These are phyloP conservation scores for Astragalus membranaceus DNA, from an alignment of 306 rosid genomes.

Conservation along the genomic window DNA sequence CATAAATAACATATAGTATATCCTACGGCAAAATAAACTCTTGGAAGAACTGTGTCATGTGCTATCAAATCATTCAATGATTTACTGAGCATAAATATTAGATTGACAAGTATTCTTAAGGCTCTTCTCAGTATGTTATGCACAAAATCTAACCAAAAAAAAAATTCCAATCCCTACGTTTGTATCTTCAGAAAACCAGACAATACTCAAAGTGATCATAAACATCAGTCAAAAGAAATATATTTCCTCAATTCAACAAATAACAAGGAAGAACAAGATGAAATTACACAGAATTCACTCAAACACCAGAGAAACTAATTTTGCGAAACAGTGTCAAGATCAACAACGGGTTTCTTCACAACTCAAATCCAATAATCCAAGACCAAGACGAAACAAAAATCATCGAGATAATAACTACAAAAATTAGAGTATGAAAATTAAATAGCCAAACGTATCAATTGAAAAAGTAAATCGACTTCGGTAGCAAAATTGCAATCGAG, in stretches of 20 bases:
- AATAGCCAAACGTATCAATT: background rate
- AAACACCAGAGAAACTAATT: conserved; percentile 1
- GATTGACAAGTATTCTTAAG: background rate
- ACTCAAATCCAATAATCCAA: background rate
- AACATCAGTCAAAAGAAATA: background rate
- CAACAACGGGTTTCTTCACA: background rate
- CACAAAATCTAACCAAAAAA: conserved; percentile 5
- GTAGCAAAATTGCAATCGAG: background rate
- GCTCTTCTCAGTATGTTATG: background rate
- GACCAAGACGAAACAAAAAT: background rate
- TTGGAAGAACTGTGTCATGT: no score
- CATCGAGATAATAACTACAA: background rate
- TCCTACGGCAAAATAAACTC: background rate
- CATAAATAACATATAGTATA: background rate
- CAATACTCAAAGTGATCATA: background rate
- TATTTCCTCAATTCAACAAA: conserved; percentile 3
- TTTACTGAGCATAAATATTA: background rate
- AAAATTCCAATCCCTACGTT: background rate
- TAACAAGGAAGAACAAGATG: background rate
- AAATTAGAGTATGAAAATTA: background rate
- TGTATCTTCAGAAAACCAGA: background rate
- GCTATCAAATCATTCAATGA: background rate
- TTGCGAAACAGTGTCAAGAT: background rate
- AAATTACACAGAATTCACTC: background rate
- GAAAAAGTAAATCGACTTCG: background rate